Conservation (phyloP, 23 red algal species). For the Gracilaria vermiculophylla region DNA sequence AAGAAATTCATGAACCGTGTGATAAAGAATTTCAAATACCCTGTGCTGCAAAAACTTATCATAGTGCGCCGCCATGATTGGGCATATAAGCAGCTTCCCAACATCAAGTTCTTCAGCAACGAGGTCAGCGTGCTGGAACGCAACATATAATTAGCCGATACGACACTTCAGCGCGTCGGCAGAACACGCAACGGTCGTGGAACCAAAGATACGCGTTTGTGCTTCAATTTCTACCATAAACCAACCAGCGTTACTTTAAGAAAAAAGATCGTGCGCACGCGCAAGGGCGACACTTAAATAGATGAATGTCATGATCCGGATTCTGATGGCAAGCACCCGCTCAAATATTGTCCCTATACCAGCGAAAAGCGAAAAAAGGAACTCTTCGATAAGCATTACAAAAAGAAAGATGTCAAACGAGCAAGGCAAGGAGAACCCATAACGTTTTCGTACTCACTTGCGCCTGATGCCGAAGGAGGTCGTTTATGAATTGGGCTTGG, state of each 20-base stretch:
- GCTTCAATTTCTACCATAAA: too few relatives aligned
- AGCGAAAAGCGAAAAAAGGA: not conserved
- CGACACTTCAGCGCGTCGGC: not conserved
- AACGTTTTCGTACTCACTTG: too few relatives aligned
- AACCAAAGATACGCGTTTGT: too few relatives aligned
- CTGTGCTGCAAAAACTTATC: not conserved
- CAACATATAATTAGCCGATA: not conserved
- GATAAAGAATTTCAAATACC: not conserved
- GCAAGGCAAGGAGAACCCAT: not conserved
- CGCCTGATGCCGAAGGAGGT: not conserved
- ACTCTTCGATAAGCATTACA: conserved; percentile 10
- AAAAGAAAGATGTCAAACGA: not conserved
- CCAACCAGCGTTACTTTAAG: too few relatives aligned
- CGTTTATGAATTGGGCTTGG: not conserved
- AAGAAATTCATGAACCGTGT: conserved; percentile 4
- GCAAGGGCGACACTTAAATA: not conserved
- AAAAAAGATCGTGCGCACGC: not conserved
- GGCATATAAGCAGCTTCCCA: not conserved
- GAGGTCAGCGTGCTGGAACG: not conserved
- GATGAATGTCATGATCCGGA: not conserved
- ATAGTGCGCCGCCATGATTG: not conserved
- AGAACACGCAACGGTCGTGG: not conserved
- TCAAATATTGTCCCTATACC: not conserved
- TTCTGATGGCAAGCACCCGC: not conserved
- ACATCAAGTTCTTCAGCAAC: not conserved